Evolutionary conservation across 495 filamentous ascomycete species (phyloP), one percentile per base, ranked within the genome.

Genomic region (Tuber indicum): DNA sequence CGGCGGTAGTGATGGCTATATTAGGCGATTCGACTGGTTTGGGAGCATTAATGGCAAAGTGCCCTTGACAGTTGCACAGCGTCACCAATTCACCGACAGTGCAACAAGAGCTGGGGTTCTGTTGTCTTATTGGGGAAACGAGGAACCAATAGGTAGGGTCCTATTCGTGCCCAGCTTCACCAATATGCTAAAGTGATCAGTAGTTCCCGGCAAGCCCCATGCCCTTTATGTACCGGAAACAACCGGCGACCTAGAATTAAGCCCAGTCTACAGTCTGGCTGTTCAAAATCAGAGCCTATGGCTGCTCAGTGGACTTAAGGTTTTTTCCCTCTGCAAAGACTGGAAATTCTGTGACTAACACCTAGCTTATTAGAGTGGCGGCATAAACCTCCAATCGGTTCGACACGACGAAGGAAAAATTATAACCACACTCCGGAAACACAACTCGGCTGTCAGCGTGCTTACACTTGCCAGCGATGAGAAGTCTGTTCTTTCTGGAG

Each of bases 61-160:
- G 46, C 91, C 94, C 84, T 86, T 99, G 79, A 99, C 96, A 0
- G 96, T 99, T 10, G 96, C 96, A 66, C 96, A 99, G 86, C 86
- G 92, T 72, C 96, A 99, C 85, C 96, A 96, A 0, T 99, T 98
- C 80, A 96, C 98, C 47, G 96, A 99, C 82, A 97, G 92, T 78
- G 96, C 98, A 23, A 92, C 93, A 58, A 98, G 82, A 26, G 94
- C 94, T 19, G 96, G 95, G 1, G 90, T 97, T n/a, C 85, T 98
- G 73, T 90, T 97, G 88, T 96, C 91, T 81, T 99, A 98, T 84
- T 99, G 96, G 96, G 96, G 96, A 83, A 98, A 97, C 78, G 89
- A 89, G 76, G 88, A 90, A 76, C 87, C 86, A 26, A 80, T 83
- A 36, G 79, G 84, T 52, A 84, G 23, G 36, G 75, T 81, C 72